Evolutionary conservation across 352 stramenopile genomes (phyloP), one percentile per base, ranked within the genome.

Genomic region (Phytophthora fragariaefolia): DNA sequence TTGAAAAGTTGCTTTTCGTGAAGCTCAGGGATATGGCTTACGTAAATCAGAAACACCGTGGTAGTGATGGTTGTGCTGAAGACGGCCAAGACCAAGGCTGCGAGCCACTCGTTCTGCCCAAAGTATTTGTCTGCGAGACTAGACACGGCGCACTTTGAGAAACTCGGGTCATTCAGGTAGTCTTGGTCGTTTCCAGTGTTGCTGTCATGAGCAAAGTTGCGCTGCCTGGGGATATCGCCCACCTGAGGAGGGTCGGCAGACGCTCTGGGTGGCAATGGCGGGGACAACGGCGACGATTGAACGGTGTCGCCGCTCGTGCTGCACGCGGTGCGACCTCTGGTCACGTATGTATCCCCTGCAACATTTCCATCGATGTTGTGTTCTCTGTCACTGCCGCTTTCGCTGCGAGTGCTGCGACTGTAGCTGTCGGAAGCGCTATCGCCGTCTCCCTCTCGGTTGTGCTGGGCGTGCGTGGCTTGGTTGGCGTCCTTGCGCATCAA

Each of bases 1-100:
- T 76, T 66, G 69, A 81, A 91, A 34, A 91, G 53, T 30, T 91
- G 74, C 43, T 80, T 88, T 28, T 70, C 57, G 32, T 82, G 61
- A 38, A 90, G 46, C 56, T 85, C 62, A 0, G 71, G 69, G 22
- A 88, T 77, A 55, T 77, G 77, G 34, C 76, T 55, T 23, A 84
- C 72, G 34, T 76, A 81, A 13, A 81, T 40, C 26, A 76, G 45
- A 20, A 89, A 80, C 15, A 86, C 61, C 30, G 63, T 63, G 9
- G 66, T 79, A 1, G 69, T 78, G 4, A 85, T 15, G 12, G 58
- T 38, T 20, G 77, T 82, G 8, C 63, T 64, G 12, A 76, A 6
- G 6, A 63, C 58, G 28, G 79, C 76, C 18, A 89, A 26, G 9
- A 79, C 57, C 22, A 87, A 28, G 20, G 77, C 80, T 30, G 82